Conservation (phyloP, 192 early-diverging fungal species). For the Coemansia nantahalensis region DNA sequence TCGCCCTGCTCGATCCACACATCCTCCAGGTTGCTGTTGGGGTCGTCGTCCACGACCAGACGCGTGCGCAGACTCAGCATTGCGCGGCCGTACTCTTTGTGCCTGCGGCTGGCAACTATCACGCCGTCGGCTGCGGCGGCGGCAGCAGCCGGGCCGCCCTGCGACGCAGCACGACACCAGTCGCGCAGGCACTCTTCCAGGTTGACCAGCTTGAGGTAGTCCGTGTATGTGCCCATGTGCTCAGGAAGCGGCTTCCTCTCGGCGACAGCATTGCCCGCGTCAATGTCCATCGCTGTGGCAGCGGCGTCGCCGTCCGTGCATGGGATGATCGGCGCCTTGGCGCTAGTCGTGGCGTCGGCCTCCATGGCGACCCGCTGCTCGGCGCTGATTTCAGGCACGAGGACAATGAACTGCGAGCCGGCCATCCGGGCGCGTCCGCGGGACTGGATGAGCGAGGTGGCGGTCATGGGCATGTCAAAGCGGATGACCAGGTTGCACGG, state of each 20-base stretch:
- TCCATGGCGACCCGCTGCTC: slow-evolving; percentile 6
- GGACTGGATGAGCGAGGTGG: slow-evolving; percentile 85
- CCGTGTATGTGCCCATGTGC: slow-evolving; percentile 27
- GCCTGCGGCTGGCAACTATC: slow-evolving; percentile 13
- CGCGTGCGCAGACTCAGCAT: slow-evolving; percentile 9
- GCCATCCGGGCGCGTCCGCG: slow-evolving; percentile 77
- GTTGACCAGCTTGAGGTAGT: slow-evolving; percentile 40
- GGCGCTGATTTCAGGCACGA: slow-evolving; percentile 54
- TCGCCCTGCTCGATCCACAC: slow-evolving; percentile 39
- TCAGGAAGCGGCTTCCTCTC: slow-evolving; percentile 5
- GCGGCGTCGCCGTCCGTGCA: neutral
- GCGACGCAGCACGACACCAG: slow-evolving; percentile 52
- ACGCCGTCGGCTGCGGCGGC: slow-evolving; percentile 7
- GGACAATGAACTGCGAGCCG: slow-evolving; percentile 71
- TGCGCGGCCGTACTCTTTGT: slow-evolving; percentile 21
- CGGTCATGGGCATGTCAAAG: slow-evolving; percentile 74
- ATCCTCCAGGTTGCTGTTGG: slow-evolving; percentile 32
- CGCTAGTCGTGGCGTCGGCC: neutral
- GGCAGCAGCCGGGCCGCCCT: neutral
- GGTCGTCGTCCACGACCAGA: slow-evolving; percentile 21
- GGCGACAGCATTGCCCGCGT: neutral
- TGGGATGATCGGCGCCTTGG: neutral
- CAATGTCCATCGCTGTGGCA: slow-evolving; percentile 1
- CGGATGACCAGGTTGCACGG: slow-evolving; percentile 85
- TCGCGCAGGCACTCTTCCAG: slow-evolving; percentile 62